These are phyloP conservation scores for Aureobasidium subglaciale DNA, from an alignment of 2,329 filamentous ascomycete species.

Conservation along the genomic window DNA sequence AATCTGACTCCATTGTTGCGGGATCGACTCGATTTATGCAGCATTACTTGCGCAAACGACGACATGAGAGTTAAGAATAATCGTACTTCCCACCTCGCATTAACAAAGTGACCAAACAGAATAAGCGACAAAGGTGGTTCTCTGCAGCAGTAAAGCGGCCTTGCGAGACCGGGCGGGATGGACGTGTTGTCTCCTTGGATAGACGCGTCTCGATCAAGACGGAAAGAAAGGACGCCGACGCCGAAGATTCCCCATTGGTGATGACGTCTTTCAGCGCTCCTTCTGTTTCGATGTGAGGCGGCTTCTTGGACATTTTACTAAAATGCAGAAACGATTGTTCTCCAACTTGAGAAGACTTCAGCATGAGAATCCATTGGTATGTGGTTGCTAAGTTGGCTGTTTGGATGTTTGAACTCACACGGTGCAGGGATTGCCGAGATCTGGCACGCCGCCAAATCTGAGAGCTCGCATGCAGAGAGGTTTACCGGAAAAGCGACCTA, in stretches of 20 bases:
- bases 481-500: conserved; percentile 71
- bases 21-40: conserved; percentile 6
- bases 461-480: conserved; percentile 68
- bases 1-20: conserved; percentile 43
- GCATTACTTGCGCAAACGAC: conserved; percentile 14
- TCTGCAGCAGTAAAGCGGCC: conserved; percentile 1
- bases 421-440: conserved; percentile 73
- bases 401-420: not conserved
- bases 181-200: conserved; percentile 13
- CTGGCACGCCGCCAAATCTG: conserved; percentile 57
- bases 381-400: conserved; percentile 20
- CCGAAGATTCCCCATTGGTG: conserved; percentile 8
- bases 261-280: not conserved
- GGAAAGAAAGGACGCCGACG: not conserved
- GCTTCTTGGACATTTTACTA: not conserved
- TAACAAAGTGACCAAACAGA: conserved; percentile 10
- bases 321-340: conserved; percentile 44
- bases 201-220: conserved; percentile 9
- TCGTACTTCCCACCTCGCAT: not conserved
- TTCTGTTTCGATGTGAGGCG: not conserved
- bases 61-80: conserved; percentile 13
- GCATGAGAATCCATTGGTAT: conserved; percentile 86
- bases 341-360: conserved; percentile 45
- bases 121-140: not conserved
- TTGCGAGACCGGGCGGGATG: not conserved